A percentile compares a stretch with the other conserved stretches of the same genome.
Conservation (phyloP, 1,284 basidiomycete species). For the Rugiboletus extremiorientalis region DNA sequence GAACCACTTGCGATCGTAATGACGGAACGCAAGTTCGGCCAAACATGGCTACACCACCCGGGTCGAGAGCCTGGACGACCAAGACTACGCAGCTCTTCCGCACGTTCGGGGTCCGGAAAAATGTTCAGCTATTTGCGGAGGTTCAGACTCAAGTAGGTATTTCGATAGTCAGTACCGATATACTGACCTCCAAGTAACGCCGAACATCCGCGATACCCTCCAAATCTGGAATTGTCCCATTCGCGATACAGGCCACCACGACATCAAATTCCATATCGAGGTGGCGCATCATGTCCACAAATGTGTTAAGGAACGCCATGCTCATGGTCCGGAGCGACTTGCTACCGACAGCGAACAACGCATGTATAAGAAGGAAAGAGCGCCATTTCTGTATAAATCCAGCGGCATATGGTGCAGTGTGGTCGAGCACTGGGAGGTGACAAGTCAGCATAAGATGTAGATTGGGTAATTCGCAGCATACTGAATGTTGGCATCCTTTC, state of each 20-base stretch:
- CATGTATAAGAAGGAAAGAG: slow-evolving; percentile 26
- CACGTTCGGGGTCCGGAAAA: slow-evolving; percentile 18
- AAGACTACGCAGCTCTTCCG: slow-evolving; percentile 16
- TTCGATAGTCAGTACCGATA: neutral
- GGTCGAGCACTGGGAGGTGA: slow-evolving; percentile 9
- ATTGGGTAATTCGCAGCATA: slow-evolving; percentile 1
- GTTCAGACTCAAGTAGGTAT: neutral
- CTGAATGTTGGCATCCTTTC: slow-evolving; percentile 17
- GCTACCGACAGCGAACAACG: slow-evolving; percentile 17
- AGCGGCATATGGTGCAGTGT: slow-evolving; percentile 18
- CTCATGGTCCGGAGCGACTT: slow-evolving; percentile 8
- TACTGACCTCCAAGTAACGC: slow-evolving; percentile 12
- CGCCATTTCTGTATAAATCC: slow-evolving; percentile 18
- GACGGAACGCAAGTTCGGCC: slow-evolving; percentile 14
- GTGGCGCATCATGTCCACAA: slow-evolving; percentile 19
- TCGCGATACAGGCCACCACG: slow-evolving; percentile 14
- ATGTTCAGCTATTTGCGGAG: slow-evolving; percentile 8
- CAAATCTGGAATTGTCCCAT: slow-evolving; percentile 12
- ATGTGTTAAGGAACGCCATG: slow-evolving; percentile 6
- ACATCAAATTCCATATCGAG: slow-evolving; percentile 20
- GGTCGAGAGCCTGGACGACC: slow-evolving; percentile 17
- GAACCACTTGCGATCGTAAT: slow-evolving; percentile 5
- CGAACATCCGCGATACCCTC: slow-evolving; percentile 11
- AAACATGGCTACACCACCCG: slow-evolving; percentile 18
- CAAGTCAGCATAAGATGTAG: neutral